A percentile compares a stretch with the other conserved stretches of the same genome.
Evolutionary conservation across 2,329 filamentous ascomycete genomes (phyloP).

Genomic region (Penicillium sclerotigenum): DNA sequence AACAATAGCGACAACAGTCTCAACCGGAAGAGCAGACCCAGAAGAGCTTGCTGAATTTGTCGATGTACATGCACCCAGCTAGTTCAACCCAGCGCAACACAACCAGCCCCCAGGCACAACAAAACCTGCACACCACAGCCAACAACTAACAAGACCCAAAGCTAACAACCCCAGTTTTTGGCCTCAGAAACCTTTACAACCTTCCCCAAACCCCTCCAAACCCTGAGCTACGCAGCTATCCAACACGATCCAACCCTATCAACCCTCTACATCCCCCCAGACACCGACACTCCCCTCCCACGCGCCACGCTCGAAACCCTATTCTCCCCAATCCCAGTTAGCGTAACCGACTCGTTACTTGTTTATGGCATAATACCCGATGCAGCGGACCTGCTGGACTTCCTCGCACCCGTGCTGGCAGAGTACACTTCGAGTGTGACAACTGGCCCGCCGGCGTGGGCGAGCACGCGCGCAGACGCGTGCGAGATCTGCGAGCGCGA

Average conservation of each 20-base stretch:
- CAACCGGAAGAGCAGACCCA: constrained; percentile 42
- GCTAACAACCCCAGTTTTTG: constrained; percentile 55
- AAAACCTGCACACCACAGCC: background rate
- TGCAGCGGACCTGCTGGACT: constrained; percentile 46
- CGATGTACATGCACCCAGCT: constrained; percentile 48
- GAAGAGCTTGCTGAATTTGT: constrained; percentile 77
- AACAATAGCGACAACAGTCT: constrained; percentile 6
- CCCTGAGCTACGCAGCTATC: constrained; percentile 59
- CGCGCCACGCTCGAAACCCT: constrained; percentile 50
- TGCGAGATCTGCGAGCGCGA: constrained; percentile 76
- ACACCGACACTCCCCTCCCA: constrained; percentile 51
- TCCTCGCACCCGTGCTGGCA: constrained; percentile 63
- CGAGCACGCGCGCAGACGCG: constrained; percentile 52
- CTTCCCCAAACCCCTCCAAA: constrained; percentile 61
- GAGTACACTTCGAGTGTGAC: constrained; percentile 59
- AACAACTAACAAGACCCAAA: constrained; percentile 5
- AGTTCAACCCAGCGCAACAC: background rate
- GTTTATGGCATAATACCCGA: constrained; percentile 62
- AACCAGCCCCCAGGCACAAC: background rate
- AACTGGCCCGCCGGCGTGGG: constrained; percentile 62
- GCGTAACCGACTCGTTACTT: constrained; percentile 63
- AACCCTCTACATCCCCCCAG: constrained; percentile 48
- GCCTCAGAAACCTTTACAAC: constrained; percentile 64
- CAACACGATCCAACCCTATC: constrained; percentile 51
- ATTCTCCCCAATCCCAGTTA: constrained; percentile 55